These are phyloP conservation scores for Peronospora belbahrii DNA, from an alignment of 352 stramenopile genomes.

Conservation along the genomic window DNA sequence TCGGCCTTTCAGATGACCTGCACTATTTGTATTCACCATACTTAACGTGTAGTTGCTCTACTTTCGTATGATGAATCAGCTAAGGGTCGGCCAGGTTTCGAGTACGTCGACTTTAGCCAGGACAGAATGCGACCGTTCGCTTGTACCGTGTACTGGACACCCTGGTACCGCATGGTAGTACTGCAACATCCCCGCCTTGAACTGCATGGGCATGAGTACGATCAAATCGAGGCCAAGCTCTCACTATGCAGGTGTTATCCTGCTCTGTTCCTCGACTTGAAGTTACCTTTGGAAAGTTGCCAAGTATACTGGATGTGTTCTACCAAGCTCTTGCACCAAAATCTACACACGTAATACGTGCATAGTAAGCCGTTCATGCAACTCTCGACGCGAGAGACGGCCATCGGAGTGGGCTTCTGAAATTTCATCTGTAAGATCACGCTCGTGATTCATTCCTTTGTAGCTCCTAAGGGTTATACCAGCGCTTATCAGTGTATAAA, in stretches of 20 bases:
- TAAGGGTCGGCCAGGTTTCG: slow-evolving; percentile 7
- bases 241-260: slow-evolving; percentile 20
- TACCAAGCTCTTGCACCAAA: slow-evolving; percentile 22
- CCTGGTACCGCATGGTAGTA: slow-evolving; percentile 4
- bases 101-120: slow-evolving; percentile 18
- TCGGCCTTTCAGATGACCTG: too few species aligned
- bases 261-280: slow-evolving; percentile 28
- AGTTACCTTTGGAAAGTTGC: slow-evolving; percentile 19
- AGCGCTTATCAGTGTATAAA: too few species aligned
- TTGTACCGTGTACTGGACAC: slow-evolving; percentile 7
- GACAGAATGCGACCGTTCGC: slow-evolving; percentile 2
- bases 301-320: slow-evolving; percentile 12
- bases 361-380: slow-evolving; percentile 8
- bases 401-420: slow-evolving; percentile 4
- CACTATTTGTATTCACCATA: slow-evolving; percentile 2
- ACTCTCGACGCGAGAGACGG: slow-evolving; percentile 9
- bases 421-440: slow-evolving; percentile 3
- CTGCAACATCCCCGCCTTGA: slow-evolving; percentile 15
- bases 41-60: not conserved
- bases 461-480: too few species aligned
- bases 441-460: not conserved
- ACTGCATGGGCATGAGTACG: slow-evolving; percentile 14
- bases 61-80: too few species aligned
- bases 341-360: slow-evolving; percentile 16
- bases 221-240: slow-evolving; percentile 21